These are phyloP conservation scores for Tremellales sp. DNA, from an alignment of 1,284 basidiomycete genomes.

Conservation along the genomic window DNA sequence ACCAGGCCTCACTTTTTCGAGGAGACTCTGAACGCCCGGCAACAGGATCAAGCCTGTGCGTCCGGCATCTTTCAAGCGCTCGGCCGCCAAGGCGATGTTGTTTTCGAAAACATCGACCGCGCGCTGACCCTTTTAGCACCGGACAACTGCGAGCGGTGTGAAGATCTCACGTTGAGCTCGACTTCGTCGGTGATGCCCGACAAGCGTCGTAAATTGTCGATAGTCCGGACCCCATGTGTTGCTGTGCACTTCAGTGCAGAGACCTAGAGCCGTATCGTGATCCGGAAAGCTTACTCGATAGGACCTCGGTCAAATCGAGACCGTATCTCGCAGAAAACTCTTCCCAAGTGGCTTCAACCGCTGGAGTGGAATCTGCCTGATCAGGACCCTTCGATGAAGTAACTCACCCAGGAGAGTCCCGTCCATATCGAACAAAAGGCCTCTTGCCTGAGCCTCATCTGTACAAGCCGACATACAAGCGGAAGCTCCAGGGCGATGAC, in stretches of 20 bases:
- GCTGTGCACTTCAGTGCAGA: slow-evolving; percentile 50
- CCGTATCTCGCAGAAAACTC: slow-evolving; percentile 40
- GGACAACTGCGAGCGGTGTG: not conserved
- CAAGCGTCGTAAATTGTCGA: slow-evolving; percentile 66
- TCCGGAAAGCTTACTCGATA: slow-evolving; percentile 34
- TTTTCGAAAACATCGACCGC: slow-evolving; percentile 40
- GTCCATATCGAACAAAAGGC: slow-evolving; percentile 46
- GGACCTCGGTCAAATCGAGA: slow-evolving; percentile 42
- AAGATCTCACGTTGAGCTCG: slow-evolving; percentile 55
- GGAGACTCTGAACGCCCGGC: slow-evolving; percentile 38
- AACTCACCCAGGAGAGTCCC: slow-evolving; percentile 43
- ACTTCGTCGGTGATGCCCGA: slow-evolving; percentile 60
- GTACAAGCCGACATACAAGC: too few species aligned
- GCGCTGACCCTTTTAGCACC: too few species aligned
- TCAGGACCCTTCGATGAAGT: not conserved
- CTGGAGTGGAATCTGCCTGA: slow-evolving; percentile 41
- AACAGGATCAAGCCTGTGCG: slow-evolving; percentile 43
- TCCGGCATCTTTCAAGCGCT: slow-evolving; percentile 37
- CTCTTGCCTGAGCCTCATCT: not conserved
- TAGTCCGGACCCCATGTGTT: slow-evolving; percentile 67
- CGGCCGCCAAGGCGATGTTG: slow-evolving; percentile 43
- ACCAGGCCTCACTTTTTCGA: slow-evolving; percentile 56
- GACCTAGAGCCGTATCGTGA: not conserved
- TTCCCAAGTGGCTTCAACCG: slow-evolving; percentile 44
- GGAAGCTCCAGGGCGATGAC: too few species aligned